These are phyloP conservation scores for Anthostomella pinea DNA, from an alignment of 2,329 filamentous ascomycete species.

Conservation along the genomic window DNA sequence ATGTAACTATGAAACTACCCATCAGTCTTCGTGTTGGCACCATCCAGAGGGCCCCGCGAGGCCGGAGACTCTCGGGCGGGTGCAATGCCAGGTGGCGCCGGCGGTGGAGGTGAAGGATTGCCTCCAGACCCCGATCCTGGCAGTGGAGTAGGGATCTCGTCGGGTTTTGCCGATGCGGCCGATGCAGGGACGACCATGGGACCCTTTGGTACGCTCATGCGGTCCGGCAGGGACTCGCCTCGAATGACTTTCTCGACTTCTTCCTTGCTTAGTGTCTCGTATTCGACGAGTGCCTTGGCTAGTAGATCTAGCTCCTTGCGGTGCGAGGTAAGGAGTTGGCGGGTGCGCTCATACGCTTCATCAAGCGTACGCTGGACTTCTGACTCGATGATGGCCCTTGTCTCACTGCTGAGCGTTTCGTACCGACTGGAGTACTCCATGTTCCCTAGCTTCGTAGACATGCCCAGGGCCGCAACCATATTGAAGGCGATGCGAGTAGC, in stretches of 20 bases:
- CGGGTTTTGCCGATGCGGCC: conserved; percentile 19
- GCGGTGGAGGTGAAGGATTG: conserved; percentile 22
- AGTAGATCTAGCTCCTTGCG: conserved; percentile 83
- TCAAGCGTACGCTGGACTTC: conserved; percentile 85
- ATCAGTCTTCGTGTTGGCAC: conserved; percentile 2
- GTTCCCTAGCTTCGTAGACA: conserved; percentile 84
- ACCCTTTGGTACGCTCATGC: conserved; percentile 57
- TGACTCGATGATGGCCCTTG: conserved; percentile 79
- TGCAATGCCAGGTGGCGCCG: conserved; percentile 22
- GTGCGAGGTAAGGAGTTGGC: conserved; percentile 67
- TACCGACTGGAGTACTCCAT: conserved; percentile 85
- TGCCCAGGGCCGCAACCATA: conserved; percentile 87
- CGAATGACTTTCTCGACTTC: conserved; percentile 89
- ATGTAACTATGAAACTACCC: not conserved
- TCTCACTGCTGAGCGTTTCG: conserved; percentile 77
- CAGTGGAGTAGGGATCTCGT: conserved; percentile 17
- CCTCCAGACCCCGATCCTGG: conserved; percentile 16
- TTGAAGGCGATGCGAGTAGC: conserved; percentile 81
- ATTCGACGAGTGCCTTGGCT: conserved; percentile 86
- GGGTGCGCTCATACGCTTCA: conserved; percentile 74
- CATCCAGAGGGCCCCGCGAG: too few species aligned
- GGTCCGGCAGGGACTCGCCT: conserved; percentile 75
- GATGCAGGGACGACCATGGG: conserved; percentile 66
- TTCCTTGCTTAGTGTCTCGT: conserved; percentile 84
- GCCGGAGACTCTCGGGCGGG: conserved; percentile 9